Evolutionary conservation across 768 basidiomycete genomes (phyloP).

Genomic region (Nevesoporus exiguus): DNA sequence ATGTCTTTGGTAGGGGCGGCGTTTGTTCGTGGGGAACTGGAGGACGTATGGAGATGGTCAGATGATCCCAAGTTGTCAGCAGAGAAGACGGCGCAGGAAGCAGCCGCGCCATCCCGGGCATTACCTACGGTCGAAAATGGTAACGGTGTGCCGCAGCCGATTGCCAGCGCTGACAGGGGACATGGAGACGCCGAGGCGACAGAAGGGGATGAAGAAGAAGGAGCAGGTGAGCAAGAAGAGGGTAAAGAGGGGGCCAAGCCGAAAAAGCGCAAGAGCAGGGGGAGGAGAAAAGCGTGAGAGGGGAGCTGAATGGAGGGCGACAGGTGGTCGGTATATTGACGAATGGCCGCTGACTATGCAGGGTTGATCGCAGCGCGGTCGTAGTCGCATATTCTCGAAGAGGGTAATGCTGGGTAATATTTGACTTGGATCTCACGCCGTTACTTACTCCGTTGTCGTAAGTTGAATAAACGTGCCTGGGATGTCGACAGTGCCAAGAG

Average conservation of each 20-base stretch:
- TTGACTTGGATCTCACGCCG: slow-evolving; percentile 13
- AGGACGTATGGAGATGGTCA: slow-evolving; percentile 66
- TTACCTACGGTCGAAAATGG: slow-evolving; percentile 18
- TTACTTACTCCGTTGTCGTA: slow-evolving; percentile 15
- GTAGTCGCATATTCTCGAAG: slow-evolving; percentile 1
- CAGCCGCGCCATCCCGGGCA: slow-evolving; percentile 4
- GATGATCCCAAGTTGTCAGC: slow-evolving; percentile 44
- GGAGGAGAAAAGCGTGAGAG: slow-evolving; percentile 16
- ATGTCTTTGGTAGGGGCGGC: slow-evolving; percentile 62
- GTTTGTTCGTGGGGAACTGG: slow-evolving; percentile 62
- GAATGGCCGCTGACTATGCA: slow-evolving; percentile 2
- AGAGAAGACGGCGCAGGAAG: slow-evolving; percentile 15
- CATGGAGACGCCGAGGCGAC: slow-evolving; percentile 3
- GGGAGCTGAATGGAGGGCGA: background rate
- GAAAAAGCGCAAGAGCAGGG: slow-evolving; percentile 23
- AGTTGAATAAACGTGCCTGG: slow-evolving; percentile 15
- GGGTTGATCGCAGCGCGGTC: slow-evolving; percentile 10
- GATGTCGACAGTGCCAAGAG: no score
- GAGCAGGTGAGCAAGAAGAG: background rate
- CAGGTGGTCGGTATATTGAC: slow-evolving; percentile 1
- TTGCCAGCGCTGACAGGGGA: slow-evolving; percentile 15
- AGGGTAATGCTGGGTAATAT: background rate
- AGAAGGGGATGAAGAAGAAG: slow-evolving; percentile 14
- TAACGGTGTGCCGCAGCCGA: slow-evolving; percentile 14
- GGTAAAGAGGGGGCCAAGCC: background rate